Base-by-base conservation (phyloP, 148 eudicot genomes). In the Chenopodium formosanum region DNA sequence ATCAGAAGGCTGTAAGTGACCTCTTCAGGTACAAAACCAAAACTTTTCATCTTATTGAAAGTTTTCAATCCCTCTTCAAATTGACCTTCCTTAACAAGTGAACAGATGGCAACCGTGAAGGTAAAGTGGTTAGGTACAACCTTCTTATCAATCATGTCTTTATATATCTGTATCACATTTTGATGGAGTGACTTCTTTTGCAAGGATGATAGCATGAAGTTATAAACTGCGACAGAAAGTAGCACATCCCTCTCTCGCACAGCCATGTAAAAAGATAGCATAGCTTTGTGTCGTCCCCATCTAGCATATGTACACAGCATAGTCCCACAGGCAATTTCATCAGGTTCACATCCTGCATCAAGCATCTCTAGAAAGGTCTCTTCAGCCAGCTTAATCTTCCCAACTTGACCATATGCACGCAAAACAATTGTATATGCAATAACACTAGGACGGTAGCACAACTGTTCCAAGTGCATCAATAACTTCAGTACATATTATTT, bases 291-390 rank as follows among this genome's bases (percentile, higher is more conserved):
- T 62, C 91, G 93, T 53, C 97, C 97, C 99, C 99, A 95, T 83
- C 91, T 86, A 82, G 97, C 97, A 89, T 95, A 95, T 20, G 97
- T 84, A 81, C 99, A 95, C 75, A 95, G 74, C 99, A 95, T 90
- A 79, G 99, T 95, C 74, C 99, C 97, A 89, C 94, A 92, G 60
- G 99, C 99, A 83, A 95, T 86, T 81, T 93, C 99, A 83, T 95
- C 99, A 11, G 99, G 99, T 79, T 95, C 97, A 86, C 97, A 93
- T 78, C 97, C 97, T 0, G 89, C 90, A 85, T 95, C 99, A 84
- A 95, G 97, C 97, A 95, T 95, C 92, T 95, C 99, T 85, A 95
- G 83, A 82, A 95, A 95, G 20, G 91, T 90, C 83, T 93, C 90
- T 81, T 95, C 97, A 9, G 99, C 93, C 48, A 95, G 92, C 87